phyloP scores from a whole-genome alignment of 495 filamentous ascomycete species.

The Hypoxylon trugodes region DNA sequence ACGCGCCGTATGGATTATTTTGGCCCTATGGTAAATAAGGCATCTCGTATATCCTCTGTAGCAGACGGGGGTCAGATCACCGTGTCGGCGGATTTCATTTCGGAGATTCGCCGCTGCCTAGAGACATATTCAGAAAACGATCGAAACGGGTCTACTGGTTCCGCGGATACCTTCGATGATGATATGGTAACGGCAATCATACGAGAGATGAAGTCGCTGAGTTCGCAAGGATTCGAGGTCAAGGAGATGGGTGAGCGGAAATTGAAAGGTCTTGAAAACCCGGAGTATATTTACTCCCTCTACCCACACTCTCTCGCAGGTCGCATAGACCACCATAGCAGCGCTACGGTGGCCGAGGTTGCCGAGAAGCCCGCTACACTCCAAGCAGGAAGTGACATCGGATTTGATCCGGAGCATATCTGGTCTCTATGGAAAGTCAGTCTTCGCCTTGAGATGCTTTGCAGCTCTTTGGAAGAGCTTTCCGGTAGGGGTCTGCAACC shows the following conservation, averaged over 20 bases:
- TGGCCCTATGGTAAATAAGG: conserved; percentile 98
- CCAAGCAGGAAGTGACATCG: conserved; percentile 61
- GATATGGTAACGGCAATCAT: conserved; percentile 78
- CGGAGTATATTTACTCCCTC: conserved; percentile 91
- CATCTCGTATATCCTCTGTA: conserved; percentile 87
- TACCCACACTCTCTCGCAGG: conserved; percentile 90
- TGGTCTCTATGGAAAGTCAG: conserved; percentile 93
- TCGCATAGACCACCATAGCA: conserved; percentile 70
- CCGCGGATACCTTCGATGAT: conserved; percentile 75
- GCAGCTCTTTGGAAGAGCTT: conserved; percentile 79
- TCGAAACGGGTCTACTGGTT: conserved; percentile 69
- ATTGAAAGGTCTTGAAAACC: conserved; percentile 96
- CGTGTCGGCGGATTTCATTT: conserved; percentile 95
- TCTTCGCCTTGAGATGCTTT: conserved; percentile 89
- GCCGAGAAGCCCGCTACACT: conserved; percentile 56
- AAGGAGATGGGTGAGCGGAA: conserved; percentile 94
- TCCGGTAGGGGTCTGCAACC: conserved; percentile 64
- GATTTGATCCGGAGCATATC: conserved; percentile 80
- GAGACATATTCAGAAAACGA: conserved; percentile 84
- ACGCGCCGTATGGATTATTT: conserved; percentile 99
- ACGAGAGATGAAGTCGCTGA: conserved; percentile 85
- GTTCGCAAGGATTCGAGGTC: conserved; percentile 93
- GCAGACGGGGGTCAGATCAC: conserved; percentile 99
- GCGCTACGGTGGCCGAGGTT: conserved; percentile 54
- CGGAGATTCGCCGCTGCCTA: conserved; percentile 89